A percentile compares a stretch with the other conserved stretches of the same genome.
Conservation (phyloP, 164 flowering plant species). For the Liquidambar formosana region DNA sequence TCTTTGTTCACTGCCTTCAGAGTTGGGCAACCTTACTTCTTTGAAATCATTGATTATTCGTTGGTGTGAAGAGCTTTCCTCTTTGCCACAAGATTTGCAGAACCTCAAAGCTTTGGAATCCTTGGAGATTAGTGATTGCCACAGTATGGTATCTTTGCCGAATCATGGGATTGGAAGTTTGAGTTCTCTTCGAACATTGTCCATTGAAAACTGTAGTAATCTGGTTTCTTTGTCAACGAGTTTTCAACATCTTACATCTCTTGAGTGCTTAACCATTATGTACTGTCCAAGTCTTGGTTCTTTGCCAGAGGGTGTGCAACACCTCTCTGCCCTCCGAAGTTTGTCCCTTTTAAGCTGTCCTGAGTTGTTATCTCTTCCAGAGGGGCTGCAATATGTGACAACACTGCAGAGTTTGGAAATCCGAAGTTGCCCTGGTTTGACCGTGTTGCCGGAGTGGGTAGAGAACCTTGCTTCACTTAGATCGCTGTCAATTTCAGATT, state of each 20-base stretch:
- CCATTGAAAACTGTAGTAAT: constrained; percentile 14
- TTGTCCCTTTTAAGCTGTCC: constrained; percentile 9
- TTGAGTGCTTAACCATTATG: constrained; percentile 12
- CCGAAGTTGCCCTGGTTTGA: neutral
- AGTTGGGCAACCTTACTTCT: neutral
- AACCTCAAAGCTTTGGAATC: constrained; percentile 9
- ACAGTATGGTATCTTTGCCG: neutral
- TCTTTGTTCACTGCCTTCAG: neutral
- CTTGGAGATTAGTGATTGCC: constrained; percentile 12
- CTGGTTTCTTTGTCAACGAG: constrained; percentile 2
- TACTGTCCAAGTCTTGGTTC: constrained; percentile 12
- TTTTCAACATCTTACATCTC: constrained; percentile 5
- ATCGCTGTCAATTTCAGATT: constrained; percentile 11
- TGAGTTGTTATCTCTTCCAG: constrained; percentile 8
- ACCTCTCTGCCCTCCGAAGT: constrained; percentile 9
- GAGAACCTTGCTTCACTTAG: constrained; percentile 8
- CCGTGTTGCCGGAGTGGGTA: constrained; percentile 12
- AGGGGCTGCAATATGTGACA: neutral
- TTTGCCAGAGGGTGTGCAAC: constrained; percentile 7
- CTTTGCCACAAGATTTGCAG: neutral
- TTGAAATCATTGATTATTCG: constrained; percentile 7
- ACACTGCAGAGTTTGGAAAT: constrained; percentile 13
- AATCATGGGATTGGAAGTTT: neutral
- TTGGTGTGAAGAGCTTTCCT: constrained; percentile 8
- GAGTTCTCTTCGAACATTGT: constrained; percentile 3